Evolutionary conservation across 441 rosid species (phyloP), one percentile per base, ranked within the genome.

Genomic region (Daphne laureola): DNA sequence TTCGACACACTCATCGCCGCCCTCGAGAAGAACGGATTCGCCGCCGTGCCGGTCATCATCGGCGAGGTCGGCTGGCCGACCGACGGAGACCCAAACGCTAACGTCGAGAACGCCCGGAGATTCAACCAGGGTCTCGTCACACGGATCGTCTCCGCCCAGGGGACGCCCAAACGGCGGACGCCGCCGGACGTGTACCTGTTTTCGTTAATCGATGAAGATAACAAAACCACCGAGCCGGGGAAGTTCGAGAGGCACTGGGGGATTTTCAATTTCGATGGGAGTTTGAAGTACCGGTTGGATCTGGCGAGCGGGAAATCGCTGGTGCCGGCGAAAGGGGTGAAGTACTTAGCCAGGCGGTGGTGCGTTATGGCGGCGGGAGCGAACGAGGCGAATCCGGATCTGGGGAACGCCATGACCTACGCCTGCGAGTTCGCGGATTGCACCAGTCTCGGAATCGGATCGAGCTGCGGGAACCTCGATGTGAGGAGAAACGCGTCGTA

Each of bases 61-160:
- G 98, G 98, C 18, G 98, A 91, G 70, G 93, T 91, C 25, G 98
- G 98, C 0, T 91, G 98, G 98, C 98, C 95, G 0, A 82, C 95
- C 0, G 98, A 91, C 41, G 95, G 98, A 9, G 86, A 79, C 50
- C 65, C 66, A 1, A 65, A 66, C 54, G 96, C 93, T 0, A 83
- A 81, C 31, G 5, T 65, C 0, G 65, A 43, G 16, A 35, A 72
- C 41, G 95, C 96, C 12, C 78, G 71, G 45, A 68, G 83, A 43
- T 91, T 91, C 75, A 88, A 86, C 46, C 98, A 88, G 56, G 95
- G 96, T 0, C 66, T 91, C 12, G 2, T 91, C 18, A 63, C 71
- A 46, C 85, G 90, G 7, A 78, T 82, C 35, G 0, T 57, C 18
- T 62, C 63, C 36, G 74, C 86, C 42, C 67, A 77, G 50, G 93